Evolutionary conservation across 2,329 filamentous ascomycete species (phyloP).

Genomic region (Penicillium nordicum): DNA sequence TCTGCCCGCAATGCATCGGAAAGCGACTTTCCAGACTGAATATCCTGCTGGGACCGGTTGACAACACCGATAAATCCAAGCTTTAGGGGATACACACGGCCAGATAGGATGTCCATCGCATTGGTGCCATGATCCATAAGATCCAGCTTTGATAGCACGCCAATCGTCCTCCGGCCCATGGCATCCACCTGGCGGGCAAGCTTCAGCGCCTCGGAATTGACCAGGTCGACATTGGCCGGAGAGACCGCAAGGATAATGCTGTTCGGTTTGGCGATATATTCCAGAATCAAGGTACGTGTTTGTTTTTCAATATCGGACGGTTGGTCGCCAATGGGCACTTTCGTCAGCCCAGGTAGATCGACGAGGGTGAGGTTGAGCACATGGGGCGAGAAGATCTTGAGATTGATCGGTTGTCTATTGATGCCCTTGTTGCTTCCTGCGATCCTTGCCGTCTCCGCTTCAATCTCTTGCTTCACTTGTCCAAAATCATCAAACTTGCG

Average conservation of each 20-base stretch:
- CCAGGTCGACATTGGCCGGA: conserved; percentile 94
- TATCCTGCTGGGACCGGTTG: conserved; percentile 97
- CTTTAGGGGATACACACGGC: conserved; percentile 93
- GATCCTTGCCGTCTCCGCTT: conserved; percentile 92
- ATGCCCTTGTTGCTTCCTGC: conserved; percentile 97
- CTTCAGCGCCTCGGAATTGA: conserved; percentile 97
- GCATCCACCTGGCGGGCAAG: conserved; percentile 95
- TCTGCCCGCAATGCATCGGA: conserved; percentile 86
- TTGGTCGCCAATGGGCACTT: conserved; percentile 97
- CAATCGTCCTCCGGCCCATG: conserved; percentile 89
- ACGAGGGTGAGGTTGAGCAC: conserved; percentile 95
- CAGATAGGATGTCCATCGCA: conserved; percentile 94
- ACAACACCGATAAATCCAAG: conserved; percentile 97
- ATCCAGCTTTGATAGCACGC: conserved; percentile 94
- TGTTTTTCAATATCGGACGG: conserved; percentile 98
- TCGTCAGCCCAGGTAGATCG: conserved; percentile 91
- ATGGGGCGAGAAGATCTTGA: conserved; percentile 97
- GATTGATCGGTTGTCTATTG: conserved; percentile 93
- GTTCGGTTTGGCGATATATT: conserved; percentile 98
- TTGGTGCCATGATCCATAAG: conserved; percentile 99
- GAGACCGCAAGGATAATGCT: conserved; percentile 96
- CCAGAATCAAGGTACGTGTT: conserved; percentile 90
- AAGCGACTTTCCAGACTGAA: conserved; percentile 92
- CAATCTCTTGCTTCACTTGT: conserved; percentile 93
- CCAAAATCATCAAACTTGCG: conserved; percentile 86